phyloP scores from a whole-genome alignment of 345 rosid genomes.

The Linum trigynum region DNA sequence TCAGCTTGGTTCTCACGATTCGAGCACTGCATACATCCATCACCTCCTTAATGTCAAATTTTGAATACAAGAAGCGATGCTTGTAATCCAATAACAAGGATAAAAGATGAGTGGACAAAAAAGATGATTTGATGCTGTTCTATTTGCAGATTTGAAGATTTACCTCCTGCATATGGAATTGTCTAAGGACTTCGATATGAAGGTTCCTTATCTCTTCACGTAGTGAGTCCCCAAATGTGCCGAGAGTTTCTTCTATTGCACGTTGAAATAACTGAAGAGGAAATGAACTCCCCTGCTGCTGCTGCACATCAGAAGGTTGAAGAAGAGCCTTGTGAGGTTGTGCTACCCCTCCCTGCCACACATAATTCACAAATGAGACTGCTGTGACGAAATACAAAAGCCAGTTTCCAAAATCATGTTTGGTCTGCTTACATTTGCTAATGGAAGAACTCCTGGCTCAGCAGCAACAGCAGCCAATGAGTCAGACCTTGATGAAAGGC shows the following conservation, averaged over 20 bases:
- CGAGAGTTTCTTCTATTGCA: conserved; percentile 74
- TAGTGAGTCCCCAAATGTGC: conserved; percentile 71
- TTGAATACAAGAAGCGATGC: not conserved
- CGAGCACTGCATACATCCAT: conserved; percentile 57
- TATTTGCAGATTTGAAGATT: not conserved
- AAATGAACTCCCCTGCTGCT: conserved; percentile 64
- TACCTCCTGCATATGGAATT: conserved; percentile 95
- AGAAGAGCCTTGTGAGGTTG: conserved; percentile 35
- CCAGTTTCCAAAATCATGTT: conserved; percentile 7
- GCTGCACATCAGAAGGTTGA: conserved; percentile 34
- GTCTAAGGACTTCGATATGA: conserved; percentile 83
- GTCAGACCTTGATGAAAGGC: conserved; percentile 55
- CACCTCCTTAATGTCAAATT: not conserved
- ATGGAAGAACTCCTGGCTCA: conserved; percentile 40
- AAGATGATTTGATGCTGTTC: not conserved
- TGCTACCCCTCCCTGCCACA: conserved; percentile 53
- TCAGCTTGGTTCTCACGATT: conserved; percentile 81
- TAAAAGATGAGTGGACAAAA: conserved; percentile 1
- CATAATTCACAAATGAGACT: not conserved
- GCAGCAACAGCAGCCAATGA: conserved; percentile 33
- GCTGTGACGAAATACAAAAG: conserved; percentile 2
- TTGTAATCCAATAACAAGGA: not conserved
- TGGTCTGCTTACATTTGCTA: conserved; percentile 50
- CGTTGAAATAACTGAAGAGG: conserved; percentile 85
- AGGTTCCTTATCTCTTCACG: conserved; percentile 89